phyloP scores from a whole-genome alignment of 495 filamentous ascomycete genomes.

The Penicillium robsamsonii region DNA sequence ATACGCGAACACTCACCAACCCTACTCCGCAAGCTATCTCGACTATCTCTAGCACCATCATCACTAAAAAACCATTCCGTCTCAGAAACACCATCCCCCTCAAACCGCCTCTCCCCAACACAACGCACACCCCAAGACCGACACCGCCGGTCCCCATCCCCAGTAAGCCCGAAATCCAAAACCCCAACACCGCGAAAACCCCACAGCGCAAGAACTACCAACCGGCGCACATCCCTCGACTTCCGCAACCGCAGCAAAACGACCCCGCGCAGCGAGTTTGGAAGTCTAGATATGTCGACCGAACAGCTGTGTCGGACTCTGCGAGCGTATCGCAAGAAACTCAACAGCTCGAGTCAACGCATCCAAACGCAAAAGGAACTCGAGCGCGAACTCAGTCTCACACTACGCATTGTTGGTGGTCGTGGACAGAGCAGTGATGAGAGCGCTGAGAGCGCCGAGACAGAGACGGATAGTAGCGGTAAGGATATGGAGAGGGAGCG shows the following conservation, averaged over 20 bases:
- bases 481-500: constrained; percentile 43
- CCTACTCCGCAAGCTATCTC: constrained; percentile 56
- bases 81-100: constrained; percentile 33
- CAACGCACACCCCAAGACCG: constrained; percentile 26
- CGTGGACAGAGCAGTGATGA: constrained; percentile 31
- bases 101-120: constrained; percentile 39
- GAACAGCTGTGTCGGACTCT: constrained; percentile 78
- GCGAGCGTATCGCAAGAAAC: constrained; percentile 78
- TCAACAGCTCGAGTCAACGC: constrained; percentile 61
- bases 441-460: constrained; percentile 30
- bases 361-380: constrained; percentile 68
- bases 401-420: constrained; percentile 65
- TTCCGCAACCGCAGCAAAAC: constrained; percentile 54
- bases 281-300: constrained; percentile 68
- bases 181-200: constrained; percentile 20
- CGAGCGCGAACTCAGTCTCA: constrained; percentile 75
- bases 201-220: constrained; percentile 19
- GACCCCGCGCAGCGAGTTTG: constrained; percentile 53
- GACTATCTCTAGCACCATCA: constrained; percentile 38
- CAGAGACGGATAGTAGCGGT: constrained; percentile 46
- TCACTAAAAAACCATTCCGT: constrained; percentile 28
- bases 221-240: constrained; percentile 58
- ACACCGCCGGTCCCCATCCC: constrained; percentile 46
- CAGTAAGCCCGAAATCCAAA: constrained; percentile 37
- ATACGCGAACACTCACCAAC: constrained; percentile 62